phyloP scores from a whole-genome alignment of 2,329 filamentous ascomycete species.

The Aspergillus hiratsukae region DNA sequence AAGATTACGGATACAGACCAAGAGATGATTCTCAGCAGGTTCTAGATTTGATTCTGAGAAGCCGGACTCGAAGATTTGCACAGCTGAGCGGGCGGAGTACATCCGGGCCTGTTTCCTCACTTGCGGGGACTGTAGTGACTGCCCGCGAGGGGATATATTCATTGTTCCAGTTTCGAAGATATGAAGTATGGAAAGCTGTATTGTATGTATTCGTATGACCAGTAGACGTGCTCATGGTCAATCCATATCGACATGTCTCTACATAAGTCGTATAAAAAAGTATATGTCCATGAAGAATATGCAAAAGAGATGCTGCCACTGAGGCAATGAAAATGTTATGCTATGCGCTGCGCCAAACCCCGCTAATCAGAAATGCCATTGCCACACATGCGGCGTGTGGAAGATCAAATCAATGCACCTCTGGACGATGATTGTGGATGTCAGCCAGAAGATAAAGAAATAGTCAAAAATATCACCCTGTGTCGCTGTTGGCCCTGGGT shows the following conservation, averaged over 20 bases:
- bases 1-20: too few species aligned
- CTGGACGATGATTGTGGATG: background rate
- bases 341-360: background rate
- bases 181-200: background rate
- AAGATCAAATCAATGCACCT: background rate
- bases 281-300: background rate
- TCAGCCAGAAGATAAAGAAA: background rate
- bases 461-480: constrained; percentile 1
- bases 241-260: background rate
- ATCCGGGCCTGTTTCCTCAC: background rate
- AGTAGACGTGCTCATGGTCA: background rate
- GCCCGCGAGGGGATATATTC: background rate
- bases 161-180: background rate
- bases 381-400: background rate
- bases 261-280: background rate
- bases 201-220: background rate
- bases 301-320: background rate
- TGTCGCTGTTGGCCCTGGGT: background rate
- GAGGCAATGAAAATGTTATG: background rate
- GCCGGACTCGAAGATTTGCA: background rate
- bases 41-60: background rate
- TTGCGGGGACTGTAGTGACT: background rate
- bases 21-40: too few species aligned
- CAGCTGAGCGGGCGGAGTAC: background rate
- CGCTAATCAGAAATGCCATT: background rate